Evolutionary conservation across 1,139 yeast species (phyloP), one percentile per base, ranked within the genome.

Genomic region (Lodderomyces metapsilosis): DNA sequence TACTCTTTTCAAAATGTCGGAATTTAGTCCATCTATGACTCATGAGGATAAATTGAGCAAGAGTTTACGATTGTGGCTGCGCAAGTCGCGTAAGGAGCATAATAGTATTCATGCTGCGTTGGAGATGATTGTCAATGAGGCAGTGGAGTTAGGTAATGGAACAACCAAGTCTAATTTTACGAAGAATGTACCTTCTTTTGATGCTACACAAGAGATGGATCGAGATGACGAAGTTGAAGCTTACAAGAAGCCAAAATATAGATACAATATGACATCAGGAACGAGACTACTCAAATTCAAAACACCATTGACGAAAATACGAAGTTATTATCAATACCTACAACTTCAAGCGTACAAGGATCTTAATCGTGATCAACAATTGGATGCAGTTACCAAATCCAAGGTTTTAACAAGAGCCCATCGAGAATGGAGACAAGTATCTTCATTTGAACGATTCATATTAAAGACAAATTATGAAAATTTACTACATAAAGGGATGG

Each of bases 61-160:
- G 23, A 18, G 33, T 17, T 9, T 36, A 24, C 24, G 17, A 2
- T 21, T 36, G 11, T 40, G 38, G 35, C 2, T 9, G 1, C 20
- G 37, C 15, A 40, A 40, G 21, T 21, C 43, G 13, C 17, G 16
- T 16, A 25, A 27, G n/a, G 34, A 36, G 11, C 38, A 36, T 25
- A 11, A n/a, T 4, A 15, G 12, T 4, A 22, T 40, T 16, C 17
- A 25, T 16, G 16, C 15, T 16, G 18, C 18, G 8, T 34, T 40
- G 17, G 38, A 37, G 31, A 34, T 30, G 22, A 40, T 40, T 2
- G 10, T 40, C 17, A 12, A 36, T 23, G 41, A 38, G 30, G 37
- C 18, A 15, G 18, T 28, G 3, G 5, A 18, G 22, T 15, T 25
- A 22, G 15, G n/a, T n/a, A 28, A 33, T 9, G 9, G 13, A 33